Evolutionary conservation across 2,329 filamentous ascomycete species (phyloP), one percentile per base, ranked within the genome.

Genomic region (Thielaviopsis ethacetica): DNA sequence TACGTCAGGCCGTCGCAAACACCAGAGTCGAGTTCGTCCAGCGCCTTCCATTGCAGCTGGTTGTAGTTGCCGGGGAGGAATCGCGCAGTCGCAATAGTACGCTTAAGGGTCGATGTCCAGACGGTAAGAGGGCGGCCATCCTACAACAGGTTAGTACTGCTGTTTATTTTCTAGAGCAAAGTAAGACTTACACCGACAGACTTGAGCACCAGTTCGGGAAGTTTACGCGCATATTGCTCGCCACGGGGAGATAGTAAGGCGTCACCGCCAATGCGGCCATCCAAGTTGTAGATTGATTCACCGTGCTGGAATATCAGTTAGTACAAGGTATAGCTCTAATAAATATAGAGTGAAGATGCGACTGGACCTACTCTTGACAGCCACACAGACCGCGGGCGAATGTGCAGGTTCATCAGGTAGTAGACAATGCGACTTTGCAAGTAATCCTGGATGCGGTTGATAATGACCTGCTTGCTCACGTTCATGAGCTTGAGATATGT

Each of bases 401-500:
- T 98, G 73, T 98, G 93, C 47, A 98, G 78, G 69, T 97, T 98
- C 84, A 97, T 96, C 61, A 97, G 82, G 70, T 96, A 98, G 72
- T 98, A 98, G 53, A 98, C 91, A 52, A 98, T 85, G 60, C 93
- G 85, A 70, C 89, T 95, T 70, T 96, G 93, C 27, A 98, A 78
- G 68, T 98, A 98, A 71, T 98, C 93, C 68, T 90, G 85, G 67
- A 98, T 95, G 68, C 87, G 85, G 73, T 97, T 98, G 79, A 98
- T 97, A 67, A 97, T 93, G 68, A 97, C 91, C 68, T 95, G 89
- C 65, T 88, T 88, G 61, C 93, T 91, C 13, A 97, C 89, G 67
- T 98, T 85, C 78, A 97, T 94, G 68, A 98, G 86, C 73, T 98
- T 97, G 68, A 97, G 85, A 68, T 96, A 98, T 44, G 93, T 95